phyloP scores from a whole-genome alignment of 2,329 filamentous ascomycete species.

The Aureobasidium mangrovei region DNA sequence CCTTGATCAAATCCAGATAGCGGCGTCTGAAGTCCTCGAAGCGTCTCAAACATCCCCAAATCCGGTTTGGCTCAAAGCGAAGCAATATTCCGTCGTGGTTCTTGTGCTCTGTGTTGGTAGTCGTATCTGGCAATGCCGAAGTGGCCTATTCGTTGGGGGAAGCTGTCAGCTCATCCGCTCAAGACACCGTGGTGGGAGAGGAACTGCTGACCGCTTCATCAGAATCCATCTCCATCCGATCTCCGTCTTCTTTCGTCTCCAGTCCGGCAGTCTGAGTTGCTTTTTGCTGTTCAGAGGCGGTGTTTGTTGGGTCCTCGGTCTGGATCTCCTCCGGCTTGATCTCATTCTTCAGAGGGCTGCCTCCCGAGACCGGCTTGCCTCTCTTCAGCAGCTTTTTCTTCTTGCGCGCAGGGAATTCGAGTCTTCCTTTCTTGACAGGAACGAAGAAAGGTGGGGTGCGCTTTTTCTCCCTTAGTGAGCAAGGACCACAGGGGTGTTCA shows the following conservation, averaged over 20 bases:
- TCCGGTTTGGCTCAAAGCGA: not conserved
- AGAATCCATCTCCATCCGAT: not conserved
- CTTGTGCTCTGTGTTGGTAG: not conserved
- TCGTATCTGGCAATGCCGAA: not conserved
- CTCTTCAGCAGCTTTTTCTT: not conserved
- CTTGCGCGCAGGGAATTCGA: not conserved
- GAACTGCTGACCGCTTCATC: not conserved
- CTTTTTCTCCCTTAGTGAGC: not conserved
- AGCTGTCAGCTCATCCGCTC: too few species aligned
- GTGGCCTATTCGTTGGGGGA: too few species aligned
- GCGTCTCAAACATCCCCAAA: conserved; percentile 4
- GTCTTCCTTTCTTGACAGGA: not conserved
- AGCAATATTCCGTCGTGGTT: not conserved
- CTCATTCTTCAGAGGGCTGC: not conserved
- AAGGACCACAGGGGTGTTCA: not conserved
- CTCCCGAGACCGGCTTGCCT: not conserved
- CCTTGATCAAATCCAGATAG: not conserved
- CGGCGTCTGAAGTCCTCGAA: not conserved
- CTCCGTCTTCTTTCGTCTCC: not conserved
- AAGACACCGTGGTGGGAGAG: too few species aligned
- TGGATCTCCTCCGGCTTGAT: not conserved
- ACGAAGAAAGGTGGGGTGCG: not conserved
- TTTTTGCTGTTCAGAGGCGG: not conserved
- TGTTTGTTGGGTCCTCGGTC: not conserved
- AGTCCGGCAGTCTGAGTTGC: not conserved